phyloP scores from a whole-genome alignment of 2,329 filamentous ascomycete genomes.

The Trichothecium sympodiale region DNA sequence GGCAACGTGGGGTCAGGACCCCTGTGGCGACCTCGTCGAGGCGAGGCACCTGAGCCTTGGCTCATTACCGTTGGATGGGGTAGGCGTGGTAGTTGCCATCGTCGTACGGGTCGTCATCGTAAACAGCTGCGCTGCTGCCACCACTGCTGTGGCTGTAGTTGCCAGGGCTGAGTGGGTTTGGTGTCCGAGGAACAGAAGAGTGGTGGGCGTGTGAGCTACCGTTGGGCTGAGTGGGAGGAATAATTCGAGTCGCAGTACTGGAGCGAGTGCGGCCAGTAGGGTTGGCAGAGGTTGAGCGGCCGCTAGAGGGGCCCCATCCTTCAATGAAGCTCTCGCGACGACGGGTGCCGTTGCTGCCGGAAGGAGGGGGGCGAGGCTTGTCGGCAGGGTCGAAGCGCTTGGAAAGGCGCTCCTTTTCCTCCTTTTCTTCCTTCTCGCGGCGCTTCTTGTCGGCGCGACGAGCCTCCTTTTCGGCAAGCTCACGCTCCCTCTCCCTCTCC shows the following conservation, averaged over 20 bases:
- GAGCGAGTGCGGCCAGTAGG: constrained; percentile 15
- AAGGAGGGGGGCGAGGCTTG: constrained; percentile 15
- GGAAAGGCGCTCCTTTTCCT: constrained; percentile 24
- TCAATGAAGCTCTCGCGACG: constrained; percentile 23
- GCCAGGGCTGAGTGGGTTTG: constrained; percentile 12
- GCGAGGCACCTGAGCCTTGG: background rate
- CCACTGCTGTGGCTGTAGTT: constrained; percentile 15
- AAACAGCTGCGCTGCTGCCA: constrained; percentile 6
- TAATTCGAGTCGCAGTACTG: constrained; percentile 9
- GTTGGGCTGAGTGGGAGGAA: background rate
- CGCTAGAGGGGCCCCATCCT: constrained; percentile 17
- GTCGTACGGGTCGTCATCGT: constrained; percentile 18
- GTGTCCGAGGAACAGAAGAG: constrained; percentile 17
- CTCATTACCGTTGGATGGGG: constrained; percentile 13
- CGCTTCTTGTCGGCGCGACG: too few relatives aligned
- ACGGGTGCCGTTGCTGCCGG: constrained; percentile 8
- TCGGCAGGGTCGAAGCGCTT: constrained; percentile 20
- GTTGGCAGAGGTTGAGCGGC: constrained; percentile 15
- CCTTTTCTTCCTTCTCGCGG: constrained; percentile 14
- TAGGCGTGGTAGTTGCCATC: constrained; percentile 24
- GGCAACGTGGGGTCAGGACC: too few relatives aligned
- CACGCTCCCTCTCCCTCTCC: constrained; percentile 9
- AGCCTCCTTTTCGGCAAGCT: constrained; percentile 9
- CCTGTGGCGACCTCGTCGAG: too few relatives aligned
- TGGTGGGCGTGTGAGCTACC: background rate